A percentile compares a stretch with the other conserved stretches of the same genome.
Conservation (phyloP, 1,284 basidiomycete genomes). For the Ganoderma multipileum region DNA sequence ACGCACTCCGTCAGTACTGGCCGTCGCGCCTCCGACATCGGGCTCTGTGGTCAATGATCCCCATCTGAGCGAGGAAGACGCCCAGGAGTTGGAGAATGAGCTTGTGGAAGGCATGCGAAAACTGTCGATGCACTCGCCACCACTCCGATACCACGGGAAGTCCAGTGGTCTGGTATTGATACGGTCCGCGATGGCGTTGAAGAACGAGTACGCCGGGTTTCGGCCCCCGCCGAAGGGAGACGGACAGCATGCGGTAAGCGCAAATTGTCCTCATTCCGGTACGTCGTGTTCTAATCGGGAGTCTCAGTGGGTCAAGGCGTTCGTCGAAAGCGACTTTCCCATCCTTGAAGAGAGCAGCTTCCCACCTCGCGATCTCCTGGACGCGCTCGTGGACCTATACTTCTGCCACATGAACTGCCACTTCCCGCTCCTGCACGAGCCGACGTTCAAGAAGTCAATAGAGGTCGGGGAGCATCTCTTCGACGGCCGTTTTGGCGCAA, state of each 20-base stretch:
- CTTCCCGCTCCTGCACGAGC: conserved; percentile 79
- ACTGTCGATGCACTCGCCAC: conserved; percentile 34
- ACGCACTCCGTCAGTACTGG: conserved; percentile 9
- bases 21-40: conserved; percentile 20
- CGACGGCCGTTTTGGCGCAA: conserved; percentile 70
- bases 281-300: neutral
- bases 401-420: conserved; percentile 68
- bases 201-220: conserved; percentile 33
- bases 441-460: conserved; percentile 71
- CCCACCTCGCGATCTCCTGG: conserved; percentile 68
- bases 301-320: neutral
- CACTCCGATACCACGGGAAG: conserved; percentile 56
- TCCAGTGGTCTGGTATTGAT: conserved; percentile 57
- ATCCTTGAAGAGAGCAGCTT: conserved; percentile 44
- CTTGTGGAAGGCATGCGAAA: conserved; percentile 30
- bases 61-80: neutral
- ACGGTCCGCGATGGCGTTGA: conserved; percentile 54
- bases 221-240: neutral
- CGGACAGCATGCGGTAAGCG: conserved; percentile 25
- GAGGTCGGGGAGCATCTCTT: conserved; percentile 59
- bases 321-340: neutral
- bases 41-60: conserved; percentile 7
- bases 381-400: conserved; percentile 70
- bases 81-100: neutral
- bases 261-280: neutral